These are phyloP conservation scores for Psilocybe azurescens DNA, from an alignment of 768 basidiomycete species.

Conservation along the genomic window DNA sequence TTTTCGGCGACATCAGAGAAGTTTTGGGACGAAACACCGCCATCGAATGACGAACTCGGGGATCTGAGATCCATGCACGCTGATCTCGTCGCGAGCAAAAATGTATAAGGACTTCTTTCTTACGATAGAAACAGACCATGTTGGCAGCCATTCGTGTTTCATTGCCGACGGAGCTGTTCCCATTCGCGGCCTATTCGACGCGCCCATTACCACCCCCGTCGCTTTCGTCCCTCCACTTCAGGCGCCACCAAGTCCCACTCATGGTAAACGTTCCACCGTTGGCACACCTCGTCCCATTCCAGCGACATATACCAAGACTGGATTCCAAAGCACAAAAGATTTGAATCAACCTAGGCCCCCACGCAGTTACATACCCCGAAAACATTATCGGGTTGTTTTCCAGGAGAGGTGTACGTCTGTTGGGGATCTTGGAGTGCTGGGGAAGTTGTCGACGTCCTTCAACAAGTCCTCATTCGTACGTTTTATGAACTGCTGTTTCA, in stretches of 20 bases:
- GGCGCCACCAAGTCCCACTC: no score
- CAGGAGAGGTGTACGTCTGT: neutral
- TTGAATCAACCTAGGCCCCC: neutral
- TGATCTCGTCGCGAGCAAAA: neutral
- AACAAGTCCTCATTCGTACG: neutral
- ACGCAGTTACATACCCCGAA: neutral
- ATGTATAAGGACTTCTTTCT: neutral
- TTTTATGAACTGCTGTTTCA: neutral
- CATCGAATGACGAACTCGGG: neutral
- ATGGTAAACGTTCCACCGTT: no score
- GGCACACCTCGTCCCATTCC: no score
- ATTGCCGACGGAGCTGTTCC: neutral
- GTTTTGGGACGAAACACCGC: neutral
- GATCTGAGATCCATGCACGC: neutral
- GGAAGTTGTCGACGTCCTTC: neutral
- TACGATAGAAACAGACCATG: neutral
- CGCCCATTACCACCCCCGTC: neutral
- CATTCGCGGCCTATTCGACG: neutral
- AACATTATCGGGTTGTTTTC: neutral
- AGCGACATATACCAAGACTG: no score
- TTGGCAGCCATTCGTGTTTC: neutral
- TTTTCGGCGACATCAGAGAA: neutral
- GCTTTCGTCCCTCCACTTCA: no score
- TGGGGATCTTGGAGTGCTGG: neutral
- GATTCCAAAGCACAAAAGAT: no score